These are phyloP conservation scores for Metschnikowia picachoensis DNA, from an alignment of 805 yeast species.

Conservation along the genomic window DNA sequence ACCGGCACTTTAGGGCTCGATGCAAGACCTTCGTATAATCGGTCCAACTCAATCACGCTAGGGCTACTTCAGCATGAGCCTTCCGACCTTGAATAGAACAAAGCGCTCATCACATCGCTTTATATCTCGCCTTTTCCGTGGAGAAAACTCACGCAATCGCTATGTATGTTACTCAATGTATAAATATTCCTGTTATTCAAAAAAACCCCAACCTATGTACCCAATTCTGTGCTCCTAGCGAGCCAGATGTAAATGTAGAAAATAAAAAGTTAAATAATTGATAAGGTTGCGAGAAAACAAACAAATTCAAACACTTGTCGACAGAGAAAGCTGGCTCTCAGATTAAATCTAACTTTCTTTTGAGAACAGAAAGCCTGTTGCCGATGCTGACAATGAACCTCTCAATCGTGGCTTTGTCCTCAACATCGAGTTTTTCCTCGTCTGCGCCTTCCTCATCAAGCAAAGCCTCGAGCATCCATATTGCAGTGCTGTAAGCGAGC, in stretches of 20 bases:
- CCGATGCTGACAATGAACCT: constrained; percentile 81
- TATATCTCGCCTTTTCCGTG: background rate
- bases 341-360: constrained; percentile 45
- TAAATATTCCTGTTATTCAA: constrained; percentile 6
- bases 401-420: constrained; percentile 72
- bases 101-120: background rate
- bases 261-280: constrained; percentile 3
- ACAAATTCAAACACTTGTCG: constrained; percentile 2
- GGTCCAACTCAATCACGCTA: constrained; percentile 40
- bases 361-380: constrained; percentile 67
- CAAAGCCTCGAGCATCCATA: constrained; percentile 93
- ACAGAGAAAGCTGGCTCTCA: background rate
- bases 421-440: constrained; percentile 55
- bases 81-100: background rate
- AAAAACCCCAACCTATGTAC: constrained; percentile 7
- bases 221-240: constrained; percentile 2
- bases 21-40: constrained; percentile 26
- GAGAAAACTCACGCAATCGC: no score
- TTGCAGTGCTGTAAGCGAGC: constrained; percentile 81
- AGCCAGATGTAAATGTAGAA: constrained; percentile 3
- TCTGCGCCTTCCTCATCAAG: constrained; percentile 43
- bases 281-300: constrained; percentile 5
- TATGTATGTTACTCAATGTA: background rate
- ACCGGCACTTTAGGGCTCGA: constrained; percentile 12
- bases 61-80: constrained; percentile 34